Base-by-base conservation (phyloP, 345 rosid species). In the Salix viminalis region DNA sequence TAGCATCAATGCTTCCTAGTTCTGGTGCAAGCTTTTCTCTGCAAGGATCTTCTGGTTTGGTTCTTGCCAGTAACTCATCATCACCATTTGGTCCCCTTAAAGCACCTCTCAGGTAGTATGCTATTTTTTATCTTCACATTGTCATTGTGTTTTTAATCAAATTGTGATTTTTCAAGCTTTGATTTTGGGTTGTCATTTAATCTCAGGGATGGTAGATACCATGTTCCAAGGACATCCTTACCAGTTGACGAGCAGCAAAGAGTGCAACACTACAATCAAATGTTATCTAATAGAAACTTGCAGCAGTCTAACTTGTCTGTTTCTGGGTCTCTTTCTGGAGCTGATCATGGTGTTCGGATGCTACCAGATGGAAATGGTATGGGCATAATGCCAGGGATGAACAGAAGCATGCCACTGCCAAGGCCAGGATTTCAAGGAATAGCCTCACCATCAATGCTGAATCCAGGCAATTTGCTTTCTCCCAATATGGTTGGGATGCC, bases 171-270 rank as follows among this genome's bases (percentile, higher is more conserved):
- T n/a, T 73, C 66, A 21, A 60, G 1, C 37, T 75, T 68, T 24
- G 41, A 28, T 79, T 42, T 46, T 67, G 77, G 71, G 32, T 36
- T 39, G 36, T 24, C 42, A 68, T 58, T 68, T 77, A 36, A 77
- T 73, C 75, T 70, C 84, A 91, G 96, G 94, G 94, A 92, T 82
- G 85, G 91, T 78, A 90, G 94, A 83, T 89, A 79, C 80, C 84
- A 70, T 86, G 90, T 87, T 86, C 90, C 91, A 66, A 87, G 91
- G 83, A 79, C 91, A 70, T 84, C 97, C 85, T 86, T 89, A 72
- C 93, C 90, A 42, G 89, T 75, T 80, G 96, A 92, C 70, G 98
- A 96, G 84, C 98, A 91, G 77, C 97, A 91, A 72, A 84, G 93
- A 78, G 81, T 87, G 84, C 98, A 87, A 75, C 97, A 87, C 62